These are phyloP conservation scores for Tuber umbilicatum DNA, from an alignment of 495 filamentous ascomycete genomes.

Conservation along the genomic window DNA sequence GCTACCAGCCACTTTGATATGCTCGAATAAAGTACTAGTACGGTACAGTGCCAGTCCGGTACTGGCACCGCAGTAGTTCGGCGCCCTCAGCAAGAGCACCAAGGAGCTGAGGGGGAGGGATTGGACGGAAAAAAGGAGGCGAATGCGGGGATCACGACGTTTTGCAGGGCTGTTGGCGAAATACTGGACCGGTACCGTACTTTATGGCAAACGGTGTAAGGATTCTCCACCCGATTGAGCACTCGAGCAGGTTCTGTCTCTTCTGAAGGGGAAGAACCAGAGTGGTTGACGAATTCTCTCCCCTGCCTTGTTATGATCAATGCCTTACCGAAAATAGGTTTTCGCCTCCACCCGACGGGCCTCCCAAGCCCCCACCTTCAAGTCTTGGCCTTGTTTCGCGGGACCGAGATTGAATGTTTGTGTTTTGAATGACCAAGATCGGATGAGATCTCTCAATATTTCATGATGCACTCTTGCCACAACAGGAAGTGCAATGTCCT, in stretches of 20 bases:
- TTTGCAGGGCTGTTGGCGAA: neutral
- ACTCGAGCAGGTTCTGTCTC: neutral
- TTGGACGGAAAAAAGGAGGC: neutral
- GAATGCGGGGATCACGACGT: neutral
- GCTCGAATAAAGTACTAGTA: too few species aligned
- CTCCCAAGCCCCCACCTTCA: neutral
- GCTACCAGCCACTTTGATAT: neutral
- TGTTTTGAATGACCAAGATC: neutral
- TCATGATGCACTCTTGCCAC: neutral
- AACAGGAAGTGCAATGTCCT: neutral
- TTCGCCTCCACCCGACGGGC: neutral
- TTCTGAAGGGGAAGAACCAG: neutral
- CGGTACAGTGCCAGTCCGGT: too few species aligned
- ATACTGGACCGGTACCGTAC: neutral
- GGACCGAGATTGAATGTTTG: neutral
- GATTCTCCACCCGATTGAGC: neutral
- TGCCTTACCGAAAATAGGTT: constrained; percentile 1
- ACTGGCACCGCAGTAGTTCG: neutral
- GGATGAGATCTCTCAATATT: neutral
- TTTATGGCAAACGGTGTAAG: neutral
- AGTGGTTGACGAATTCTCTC: neutral
- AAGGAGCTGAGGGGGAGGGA: neutral
- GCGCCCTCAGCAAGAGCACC: neutral
- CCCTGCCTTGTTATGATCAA: neutral
- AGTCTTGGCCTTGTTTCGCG: neutral